phyloP scores from a whole-genome alignment of 2,329 filamentous ascomycete species.

The Fonsecaea erecta region DNA sequence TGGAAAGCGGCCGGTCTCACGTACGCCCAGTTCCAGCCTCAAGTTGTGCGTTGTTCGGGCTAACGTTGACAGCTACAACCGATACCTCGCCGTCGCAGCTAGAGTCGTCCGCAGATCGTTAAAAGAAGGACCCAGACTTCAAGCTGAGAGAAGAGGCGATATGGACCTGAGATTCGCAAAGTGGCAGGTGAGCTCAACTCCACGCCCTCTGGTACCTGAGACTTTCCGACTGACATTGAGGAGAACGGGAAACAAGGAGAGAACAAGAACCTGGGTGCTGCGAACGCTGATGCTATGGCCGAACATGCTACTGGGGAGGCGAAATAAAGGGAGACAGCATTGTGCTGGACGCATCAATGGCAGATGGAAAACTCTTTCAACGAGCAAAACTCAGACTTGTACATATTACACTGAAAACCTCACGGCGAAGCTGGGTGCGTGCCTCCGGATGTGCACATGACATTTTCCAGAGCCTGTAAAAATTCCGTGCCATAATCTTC shows the following conservation, averaged over 20 bases:
- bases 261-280: conserved; percentile 68
- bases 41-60: conserved; percentile 34
- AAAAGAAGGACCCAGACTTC: conserved; percentile 90
- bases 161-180: conserved; percentile 88
- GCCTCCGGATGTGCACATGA: conserved; percentile 7
- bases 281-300: conserved; percentile 57
- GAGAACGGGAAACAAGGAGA: conserved; percentile 98
- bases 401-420: conserved; percentile 12
- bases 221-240: conserved; percentile 13
- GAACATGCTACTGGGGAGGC: conserved; percentile 49
- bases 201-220: background rate
- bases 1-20: conserved; percentile 98
- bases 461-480: conserved; percentile 4
- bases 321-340: conserved; percentile 45
- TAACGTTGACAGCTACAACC: conserved; percentile 84
- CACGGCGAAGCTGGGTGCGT: background rate
- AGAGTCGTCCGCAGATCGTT: conserved; percentile 94
- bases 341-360: conserved; percentile 22
- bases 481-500: background rate
- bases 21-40: conserved; percentile 62
- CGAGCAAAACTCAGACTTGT: conserved; percentile 27
- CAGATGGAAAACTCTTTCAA: conserved; percentile 17
- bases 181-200: conserved; percentile 80
- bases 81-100: conserved; percentile 94
- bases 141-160: conserved; percentile 86